Percentiles rank a stretch among this genome's conserved stretches.
These are phyloP conservation scores for Diplogelasinospora grovesii DNA, from an alignment of 495 filamentous ascomycete species.

Conservation along the genomic window DNA sequence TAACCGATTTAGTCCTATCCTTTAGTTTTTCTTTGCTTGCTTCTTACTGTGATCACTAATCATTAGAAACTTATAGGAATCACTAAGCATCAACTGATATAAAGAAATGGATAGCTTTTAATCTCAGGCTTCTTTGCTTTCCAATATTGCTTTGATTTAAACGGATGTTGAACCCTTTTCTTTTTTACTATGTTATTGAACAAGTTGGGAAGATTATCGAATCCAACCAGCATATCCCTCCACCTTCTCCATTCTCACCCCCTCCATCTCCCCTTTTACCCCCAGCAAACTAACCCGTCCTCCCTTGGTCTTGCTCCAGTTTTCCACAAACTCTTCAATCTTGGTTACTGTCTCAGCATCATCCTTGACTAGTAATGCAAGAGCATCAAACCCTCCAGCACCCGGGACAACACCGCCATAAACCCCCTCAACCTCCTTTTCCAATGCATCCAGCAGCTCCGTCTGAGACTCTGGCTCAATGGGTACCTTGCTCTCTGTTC, in stretches of 20 bases:
- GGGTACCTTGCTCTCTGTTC: conserved; percentile 63
- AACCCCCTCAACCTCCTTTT: conserved; percentile 62
- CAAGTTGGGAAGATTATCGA: no score
- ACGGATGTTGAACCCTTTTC: no score
- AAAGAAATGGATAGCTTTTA: no score
- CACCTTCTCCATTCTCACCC: conserved; percentile 61
- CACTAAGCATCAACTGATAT: no score
- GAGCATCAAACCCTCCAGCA: conserved; percentile 89
- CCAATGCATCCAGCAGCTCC: conserved; percentile 68
- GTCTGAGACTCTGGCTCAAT: conserved; percentile 89
- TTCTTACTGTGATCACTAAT: no score
- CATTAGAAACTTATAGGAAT: no score
- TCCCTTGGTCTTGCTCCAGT: conserved; percentile 61
- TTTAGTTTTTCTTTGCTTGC: no score
- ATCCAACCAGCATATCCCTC: conserved; percentile 61
- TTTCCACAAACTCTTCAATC: conserved; percentile 54
- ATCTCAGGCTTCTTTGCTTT: no score
- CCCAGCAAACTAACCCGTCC: conserved; percentile 69
- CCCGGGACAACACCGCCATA: conserved; percentile 90
- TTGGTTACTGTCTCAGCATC: conserved; percentile 57
- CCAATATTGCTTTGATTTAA: no score
- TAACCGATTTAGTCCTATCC: no score
- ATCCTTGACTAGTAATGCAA: conserved; percentile 73
- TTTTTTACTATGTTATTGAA: no score
- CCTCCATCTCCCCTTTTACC: conserved; percentile 83